Evolutionary conservation across 1,284 basidiomycete genomes (phyloP).

Genomic region (Trichosporon faecale): DNA sequence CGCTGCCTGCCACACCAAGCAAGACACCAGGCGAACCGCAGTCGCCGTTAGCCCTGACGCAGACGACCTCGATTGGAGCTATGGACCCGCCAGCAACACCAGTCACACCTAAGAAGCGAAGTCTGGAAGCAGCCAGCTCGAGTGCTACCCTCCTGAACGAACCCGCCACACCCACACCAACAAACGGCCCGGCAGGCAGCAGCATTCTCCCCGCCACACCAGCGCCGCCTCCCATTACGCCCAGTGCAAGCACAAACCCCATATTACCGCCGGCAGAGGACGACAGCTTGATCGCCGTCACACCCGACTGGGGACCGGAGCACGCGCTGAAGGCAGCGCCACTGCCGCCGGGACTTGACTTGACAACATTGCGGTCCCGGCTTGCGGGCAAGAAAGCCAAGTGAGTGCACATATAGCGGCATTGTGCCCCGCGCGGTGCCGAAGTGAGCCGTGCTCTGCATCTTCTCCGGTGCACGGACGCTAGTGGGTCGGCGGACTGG

Average conservation of each 20-base stretch:
- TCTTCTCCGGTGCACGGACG: not conserved
- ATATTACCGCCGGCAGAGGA: constrained; percentile 18
- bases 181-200: not conserved
- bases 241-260: constrained; percentile 21
- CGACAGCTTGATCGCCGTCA: constrained; percentile 15
- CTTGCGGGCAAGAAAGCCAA: constrained; percentile 76
- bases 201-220: not conserved
- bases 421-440: not conserved
- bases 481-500: not conserved
- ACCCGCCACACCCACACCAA: not conserved
- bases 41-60: no score
- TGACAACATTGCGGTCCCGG: constrained; percentile 62
- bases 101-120: not conserved
- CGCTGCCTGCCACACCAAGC: constrained; percentile 12
- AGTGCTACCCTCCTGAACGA: constrained; percentile 6
- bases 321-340: constrained; percentile 42
- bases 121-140: not conserved
- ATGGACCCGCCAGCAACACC: not conserved
- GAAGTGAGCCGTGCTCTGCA: not conserved
- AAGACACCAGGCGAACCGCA: not conserved
- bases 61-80: no score
- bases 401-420: constrained; percentile 52
- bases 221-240: constrained; percentile 21
- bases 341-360: constrained; percentile 63
- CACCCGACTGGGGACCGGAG: constrained; percentile 27